These are phyloP conservation scores for Trichophyton rubrum DNA, from an alignment of 2,329 filamentous ascomycete species.

Conservation along the genomic window DNA sequence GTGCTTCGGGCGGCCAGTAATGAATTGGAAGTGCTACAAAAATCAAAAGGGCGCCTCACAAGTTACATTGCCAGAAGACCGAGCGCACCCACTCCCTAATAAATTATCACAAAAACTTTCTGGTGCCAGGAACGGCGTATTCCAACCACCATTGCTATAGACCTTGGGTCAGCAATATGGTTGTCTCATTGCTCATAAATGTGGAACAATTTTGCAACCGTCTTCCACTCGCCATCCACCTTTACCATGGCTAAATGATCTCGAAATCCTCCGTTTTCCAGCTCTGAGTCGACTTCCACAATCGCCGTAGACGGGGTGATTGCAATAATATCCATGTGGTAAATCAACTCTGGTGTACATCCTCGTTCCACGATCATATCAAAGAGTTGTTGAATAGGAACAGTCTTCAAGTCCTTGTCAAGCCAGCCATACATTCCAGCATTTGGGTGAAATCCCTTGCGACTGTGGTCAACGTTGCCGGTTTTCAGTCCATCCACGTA, in stretches of 20 bases:
- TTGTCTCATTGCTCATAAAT: neutral
- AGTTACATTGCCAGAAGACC: too few relatives aligned
- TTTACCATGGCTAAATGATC: neutral
- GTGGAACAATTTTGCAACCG: neutral
- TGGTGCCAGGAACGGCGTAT: too few relatives aligned
- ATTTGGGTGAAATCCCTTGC: neutral
- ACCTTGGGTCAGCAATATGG: neutral
- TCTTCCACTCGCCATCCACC: neutral
- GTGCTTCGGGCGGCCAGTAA: too few relatives aligned
- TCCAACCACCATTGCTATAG: too few relatives aligned
- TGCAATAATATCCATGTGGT: neutral
- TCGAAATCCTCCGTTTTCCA: neutral
- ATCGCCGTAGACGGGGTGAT: neutral
- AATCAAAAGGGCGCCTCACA: too few relatives aligned
- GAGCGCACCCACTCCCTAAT: too few relatives aligned
- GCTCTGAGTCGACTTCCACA: neutral
- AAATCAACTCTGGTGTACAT: neutral
- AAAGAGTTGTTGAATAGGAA: neutral
- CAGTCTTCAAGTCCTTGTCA: neutral
- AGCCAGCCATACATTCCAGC: neutral
- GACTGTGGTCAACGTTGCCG: neutral
- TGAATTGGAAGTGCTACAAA: too few relatives aligned
- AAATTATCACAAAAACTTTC: too few relatives aligned
- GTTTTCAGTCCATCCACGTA: neutral
- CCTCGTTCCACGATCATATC: conserved; percentile 2